Evolutionary conservation across 305 asterid species (phyloP), one percentile per base, ranked within the genome.

Genomic region (Plantago coronopus): DNA sequence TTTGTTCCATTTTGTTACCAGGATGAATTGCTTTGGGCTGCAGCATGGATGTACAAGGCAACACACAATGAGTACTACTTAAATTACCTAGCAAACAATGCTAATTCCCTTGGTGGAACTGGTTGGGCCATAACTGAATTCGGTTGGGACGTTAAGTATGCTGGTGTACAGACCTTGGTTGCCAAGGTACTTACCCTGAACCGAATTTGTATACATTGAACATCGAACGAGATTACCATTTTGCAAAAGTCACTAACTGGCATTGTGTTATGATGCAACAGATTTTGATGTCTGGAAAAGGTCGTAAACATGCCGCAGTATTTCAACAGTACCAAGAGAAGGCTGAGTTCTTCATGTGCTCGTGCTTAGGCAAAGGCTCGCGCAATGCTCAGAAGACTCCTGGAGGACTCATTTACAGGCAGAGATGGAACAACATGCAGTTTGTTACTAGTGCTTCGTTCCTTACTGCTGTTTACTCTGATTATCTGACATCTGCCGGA

Each of bases 1-100:
- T 20, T 54, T 19, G 3, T 31, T 9, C 19, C 7, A 11, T 46
- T 40, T 20, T 13, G 21, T 17, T 16, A 1, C 15, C 54, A 93
- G 99, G 99, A 94, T 79, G 99, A 94, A 67, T 80, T 94, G 81
- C 68, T 94, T 65, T 94, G 99, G 99, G 97, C 79, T 62, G 97
- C 99, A 19, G 97, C 99, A 58, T 94, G 99, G 99, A 31, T 94
- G 71, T 87, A 85, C 82, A 89, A 89, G 84, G 99, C 99, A 51
- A 64, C 97, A 21, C 79, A 84, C 68, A 82, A 83, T 27, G 73
- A 59, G 15, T 80, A 74, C 78, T 94, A 87, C 78, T 72, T 94
- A 80, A 67, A 84, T 68, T 94, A 94, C 79, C 69, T 94, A 3
- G 99, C 85, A n/a, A 80, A 68, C 50, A 90, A 94, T 65, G 99